Evolutionary conservation across 192 early-diverging fungal species (phyloP), one percentile per base, ranked within the genome.

Genomic region (Pilaira anomala): DNA sequence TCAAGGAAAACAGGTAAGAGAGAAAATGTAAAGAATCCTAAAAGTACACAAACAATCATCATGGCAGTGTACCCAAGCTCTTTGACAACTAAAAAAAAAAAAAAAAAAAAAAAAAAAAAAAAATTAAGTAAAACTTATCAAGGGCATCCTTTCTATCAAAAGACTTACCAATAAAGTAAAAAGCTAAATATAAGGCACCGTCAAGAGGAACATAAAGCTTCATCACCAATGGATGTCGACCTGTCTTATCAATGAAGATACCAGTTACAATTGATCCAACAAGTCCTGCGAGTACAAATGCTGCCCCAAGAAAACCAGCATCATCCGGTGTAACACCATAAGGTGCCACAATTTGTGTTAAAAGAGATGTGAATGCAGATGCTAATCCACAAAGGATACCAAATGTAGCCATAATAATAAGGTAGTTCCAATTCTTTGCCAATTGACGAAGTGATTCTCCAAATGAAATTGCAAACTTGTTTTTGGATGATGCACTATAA

Each of bases 251-350:
- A 52, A 87, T 73, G 25, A 83, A 67, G 14, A 74, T 66, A 3
- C 78, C 78, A 12, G 80, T 68, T 25, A 76, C 50, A n/a, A 76
- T 68, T 11, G 86, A 80, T 25, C 81, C 77, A 8, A 88, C 69
- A 16, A 88, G 51, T 40, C 86, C 86, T 54, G 75, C 78, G n/a
- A 80, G 67, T 56, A 88, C 73, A 64, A 79, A 80, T 16, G 76
- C 75, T 0, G 77, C 79, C 18, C 82, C 86, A 61, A 85, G 69
- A 39, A 74, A 80, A 11, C 86, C 85, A 9, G 75, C 76, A 28
- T 80, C 79, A 24, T 76, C 71, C 11, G 72, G 52, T 13, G 41
- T 33, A 46, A 80, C 76, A 16, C 74, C 78, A 60, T 74, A 83
- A 4, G 80, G 80, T 0, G 49, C 50, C 0, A 77, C 67, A 45